These are phyloP conservation scores for Metschnikowia cerradonensis DNA, from an alignment of 805 yeast species.

Conservation along the genomic window DNA sequence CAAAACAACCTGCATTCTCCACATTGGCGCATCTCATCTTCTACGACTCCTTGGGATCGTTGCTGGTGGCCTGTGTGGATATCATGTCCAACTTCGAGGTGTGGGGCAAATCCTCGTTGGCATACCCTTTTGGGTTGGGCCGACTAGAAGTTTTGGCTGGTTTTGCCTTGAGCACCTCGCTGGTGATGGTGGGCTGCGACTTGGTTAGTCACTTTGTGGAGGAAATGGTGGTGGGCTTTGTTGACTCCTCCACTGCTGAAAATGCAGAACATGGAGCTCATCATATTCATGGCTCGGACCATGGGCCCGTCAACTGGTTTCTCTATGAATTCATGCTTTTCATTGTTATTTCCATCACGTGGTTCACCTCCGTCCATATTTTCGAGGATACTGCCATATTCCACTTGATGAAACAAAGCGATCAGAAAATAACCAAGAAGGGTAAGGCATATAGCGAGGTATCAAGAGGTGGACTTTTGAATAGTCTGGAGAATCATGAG, in stretches of 20 bases:
- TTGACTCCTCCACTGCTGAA: conserved; percentile 21
- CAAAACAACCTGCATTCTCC: conserved; percentile 55
- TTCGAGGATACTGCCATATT: conserved; percentile 32
- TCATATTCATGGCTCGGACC: conserved; percentile 33
- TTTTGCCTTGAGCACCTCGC: conserved; percentile 78
- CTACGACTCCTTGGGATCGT: conserved; percentile 79
- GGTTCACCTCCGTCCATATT: conserved; percentile 33
- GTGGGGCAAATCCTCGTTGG: conserved; percentile 79
- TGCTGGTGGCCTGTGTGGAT: conserved; percentile 66
- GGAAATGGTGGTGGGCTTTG: conserved; percentile 48
- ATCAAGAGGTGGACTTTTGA: not conserved
- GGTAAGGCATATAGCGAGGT: not conserved
- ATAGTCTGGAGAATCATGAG: not conserved
- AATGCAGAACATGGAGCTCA: conserved; percentile 31
- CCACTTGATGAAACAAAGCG: conserved; percentile 23
- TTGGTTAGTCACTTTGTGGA: conserved; percentile 83
- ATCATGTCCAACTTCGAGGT: conserved; percentile 88
- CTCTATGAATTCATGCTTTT: conserved; percentile 27
- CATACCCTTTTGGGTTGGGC: conserved; percentile 91
- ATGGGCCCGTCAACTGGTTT: conserved; percentile 22
- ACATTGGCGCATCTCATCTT: conserved; percentile 84
- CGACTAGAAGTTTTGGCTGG: conserved; percentile 84
- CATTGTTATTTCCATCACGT: conserved; percentile 18
- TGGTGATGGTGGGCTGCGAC: conserved; percentile 89
- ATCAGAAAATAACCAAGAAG: not conserved